Evolutionary conservation across 2,329 filamentous ascomycete species (phyloP).

Genomic region (Huntiella bhutanensis): DNA sequence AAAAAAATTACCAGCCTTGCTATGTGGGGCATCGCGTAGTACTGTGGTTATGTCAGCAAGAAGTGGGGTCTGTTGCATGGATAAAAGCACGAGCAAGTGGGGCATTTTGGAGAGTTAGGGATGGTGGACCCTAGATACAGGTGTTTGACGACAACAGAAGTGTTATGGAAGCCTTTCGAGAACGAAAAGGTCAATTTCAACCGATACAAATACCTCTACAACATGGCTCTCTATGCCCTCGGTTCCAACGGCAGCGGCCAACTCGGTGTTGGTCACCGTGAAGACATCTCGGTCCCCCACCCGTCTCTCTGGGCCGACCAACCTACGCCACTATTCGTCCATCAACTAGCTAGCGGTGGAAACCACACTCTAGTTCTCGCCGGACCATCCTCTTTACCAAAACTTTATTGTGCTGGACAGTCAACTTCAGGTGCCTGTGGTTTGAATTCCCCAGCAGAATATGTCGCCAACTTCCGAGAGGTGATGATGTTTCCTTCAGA

Average conservation of each 20-base stretch:
- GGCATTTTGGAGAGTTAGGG: no score
- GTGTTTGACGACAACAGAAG: no score
- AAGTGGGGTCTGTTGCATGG: background rate
- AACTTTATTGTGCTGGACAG: conserved; percentile 15
- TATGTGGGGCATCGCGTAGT: conserved; percentile 6
- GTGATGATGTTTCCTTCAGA: conserved; percentile 8
- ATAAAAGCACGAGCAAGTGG: no score
- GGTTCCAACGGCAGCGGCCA: conserved; percentile 65
- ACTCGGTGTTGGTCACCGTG: conserved; percentile 49
- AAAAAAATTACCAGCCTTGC: background rate
- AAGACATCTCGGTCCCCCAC: conserved; percentile 51
- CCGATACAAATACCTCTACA: background rate
- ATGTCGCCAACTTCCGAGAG: conserved; percentile 10
- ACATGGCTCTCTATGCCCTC: conserved; percentile 39
- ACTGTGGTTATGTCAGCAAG: background rate
- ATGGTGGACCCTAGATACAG: no score
- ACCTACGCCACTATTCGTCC: conserved; percentile 16
- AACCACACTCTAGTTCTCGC: conserved; percentile 66
- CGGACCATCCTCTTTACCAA: conserved; percentile 9
- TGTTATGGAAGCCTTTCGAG: no score
- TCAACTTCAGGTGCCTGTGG: conserved; percentile 32
- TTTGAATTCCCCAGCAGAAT: conserved; percentile 13
- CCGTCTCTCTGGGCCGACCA: conserved; percentile 34
- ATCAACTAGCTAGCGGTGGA: conserved; percentile 43
- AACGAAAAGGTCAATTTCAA: background rate